These are phyloP conservation scores for Penicillium sp. DNA, from an alignment of 2,329 filamentous ascomycete genomes.

Conservation along the genomic window DNA sequence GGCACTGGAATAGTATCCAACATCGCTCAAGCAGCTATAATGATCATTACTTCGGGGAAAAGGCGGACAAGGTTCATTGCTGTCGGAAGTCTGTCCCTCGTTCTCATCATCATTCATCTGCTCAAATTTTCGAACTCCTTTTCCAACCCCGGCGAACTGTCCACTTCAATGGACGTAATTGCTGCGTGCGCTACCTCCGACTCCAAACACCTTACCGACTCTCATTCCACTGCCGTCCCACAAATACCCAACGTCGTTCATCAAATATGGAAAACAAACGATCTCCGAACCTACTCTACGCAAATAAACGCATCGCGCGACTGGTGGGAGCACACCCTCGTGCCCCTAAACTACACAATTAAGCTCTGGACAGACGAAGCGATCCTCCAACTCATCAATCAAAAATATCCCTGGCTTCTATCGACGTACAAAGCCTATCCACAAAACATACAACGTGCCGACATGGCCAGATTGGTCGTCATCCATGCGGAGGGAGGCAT, in stretches of 20 bases:
- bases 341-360: constrained; percentile 9
- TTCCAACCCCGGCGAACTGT: not conserved
- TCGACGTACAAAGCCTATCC: constrained; percentile 17
- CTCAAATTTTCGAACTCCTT: not conserved
- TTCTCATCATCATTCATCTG: not conserved
- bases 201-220: not conserved
- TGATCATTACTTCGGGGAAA: not conserved
- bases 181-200: not conserved
- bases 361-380: constrained; percentile 22
- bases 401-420: constrained; percentile 17
- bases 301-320: not conserved
- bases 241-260: constrained; percentile 16
- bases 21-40: not conserved
- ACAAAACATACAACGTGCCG: constrained; percentile 21
- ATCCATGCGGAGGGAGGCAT: constrained; percentile 20
- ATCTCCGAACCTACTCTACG: constrained; percentile 11
- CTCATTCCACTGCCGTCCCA: not conserved
- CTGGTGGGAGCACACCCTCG: not conserved
- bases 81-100: not conserved
- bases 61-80: not conserved
- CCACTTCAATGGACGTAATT: not conserved
- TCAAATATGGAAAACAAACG: constrained; percentile 16
- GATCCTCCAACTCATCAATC: constrained; percentile 13
- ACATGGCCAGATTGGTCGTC: constrained; percentile 19
- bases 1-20: not conserved